Evolutionary conservation across 345 rosid genomes (phyloP).

Genomic region (Diplotaxis tenuifolia): DNA sequence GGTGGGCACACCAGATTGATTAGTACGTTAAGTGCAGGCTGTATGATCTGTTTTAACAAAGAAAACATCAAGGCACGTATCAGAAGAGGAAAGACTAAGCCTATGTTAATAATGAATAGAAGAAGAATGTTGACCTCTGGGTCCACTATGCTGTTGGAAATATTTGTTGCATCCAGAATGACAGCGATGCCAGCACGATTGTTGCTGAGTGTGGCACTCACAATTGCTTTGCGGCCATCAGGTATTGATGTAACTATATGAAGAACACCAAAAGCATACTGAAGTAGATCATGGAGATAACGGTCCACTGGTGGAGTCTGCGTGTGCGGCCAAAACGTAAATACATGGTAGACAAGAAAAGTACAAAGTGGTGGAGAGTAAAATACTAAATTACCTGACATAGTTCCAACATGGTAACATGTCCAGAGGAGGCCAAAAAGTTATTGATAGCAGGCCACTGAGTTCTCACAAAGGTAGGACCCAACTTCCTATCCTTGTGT

Average conservation of each 20-base stretch:
- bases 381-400: slow-evolving; percentile 67
- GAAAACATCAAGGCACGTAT: slow-evolving; percentile 17
- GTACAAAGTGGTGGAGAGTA: background rate
- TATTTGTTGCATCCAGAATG: slow-evolving; percentile 87
- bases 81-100: slow-evolving; percentile 17
- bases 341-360: slow-evolving; percentile 15
- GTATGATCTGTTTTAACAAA: slow-evolving; percentile 68
- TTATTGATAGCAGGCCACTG: slow-evolving; percentile 86
- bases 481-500: slow-evolving; percentile 94
- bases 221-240: slow-evolving; percentile 86
- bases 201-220: slow-evolving; percentile 76
- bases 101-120: slow-evolving; percentile 11
- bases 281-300: slow-evolving; percentile 91
- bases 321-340: slow-evolving; percentile 32
- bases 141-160: slow-evolving; percentile 76
- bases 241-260: slow-evolving; percentile 86
- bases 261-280: slow-evolving; percentile 94
- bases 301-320: slow-evolving; percentile 98
- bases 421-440: slow-evolving; percentile 73
- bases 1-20: slow-evolving; percentile 98
- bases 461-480: slow-evolving; percentile 83
- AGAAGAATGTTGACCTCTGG: slow-evolving; percentile 65
- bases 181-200: slow-evolving; percentile 90
- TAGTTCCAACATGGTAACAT: slow-evolving; percentile 84
- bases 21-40: slow-evolving; percentile 87